Evolutionary conservation across 768 basidiomycete species (phyloP).

Genomic region (Brasilioporus rufonigricans): DNA sequence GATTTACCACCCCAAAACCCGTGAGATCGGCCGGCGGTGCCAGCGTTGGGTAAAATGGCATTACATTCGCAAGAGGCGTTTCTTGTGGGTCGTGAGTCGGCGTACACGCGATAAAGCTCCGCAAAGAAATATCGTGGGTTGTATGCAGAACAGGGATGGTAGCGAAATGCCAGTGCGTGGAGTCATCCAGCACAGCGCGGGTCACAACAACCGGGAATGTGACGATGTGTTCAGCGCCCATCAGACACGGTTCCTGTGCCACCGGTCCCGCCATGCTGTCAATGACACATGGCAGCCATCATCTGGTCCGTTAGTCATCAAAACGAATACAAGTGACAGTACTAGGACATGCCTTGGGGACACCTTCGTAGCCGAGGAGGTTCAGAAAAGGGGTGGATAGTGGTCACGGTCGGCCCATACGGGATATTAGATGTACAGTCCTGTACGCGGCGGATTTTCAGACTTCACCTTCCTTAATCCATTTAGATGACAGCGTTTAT

Average conservation of each 20-base stretch:
- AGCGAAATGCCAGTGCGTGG: neutral
- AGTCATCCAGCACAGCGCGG: slow-evolving; percentile 6
- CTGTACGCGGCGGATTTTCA: neutral
- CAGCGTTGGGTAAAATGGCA: neutral
- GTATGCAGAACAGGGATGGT: neutral
- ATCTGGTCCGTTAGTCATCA: slow-evolving; percentile 5
- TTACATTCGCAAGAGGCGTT: neutral
- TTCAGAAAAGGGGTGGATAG: slow-evolving; percentile 1
- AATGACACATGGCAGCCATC: slow-evolving; percentile 4
- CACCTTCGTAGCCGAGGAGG: neutral
- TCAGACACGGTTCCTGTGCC: slow-evolving; percentile 7
- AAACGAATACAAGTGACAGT: neutral
- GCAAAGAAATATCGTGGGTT: neutral
- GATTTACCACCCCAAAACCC: slow-evolving; percentile 18
- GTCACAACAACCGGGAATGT: slow-evolving; percentile 4
- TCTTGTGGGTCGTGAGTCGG: neutral
- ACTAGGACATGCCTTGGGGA: slow-evolving; percentile 2
- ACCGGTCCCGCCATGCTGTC: slow-evolving; percentile 16
- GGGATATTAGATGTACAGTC: neutral
- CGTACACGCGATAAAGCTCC: neutral
- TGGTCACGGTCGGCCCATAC: neutral
- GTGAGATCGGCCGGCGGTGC: slow-evolving; percentile 17
- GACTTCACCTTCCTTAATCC: neutral
- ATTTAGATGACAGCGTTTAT: neutral
- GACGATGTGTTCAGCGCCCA: slow-evolving; percentile 11